Base-by-base conservation (phyloP, 1,284 basidiomycete genomes). In the Puccinia polysora region DNA sequence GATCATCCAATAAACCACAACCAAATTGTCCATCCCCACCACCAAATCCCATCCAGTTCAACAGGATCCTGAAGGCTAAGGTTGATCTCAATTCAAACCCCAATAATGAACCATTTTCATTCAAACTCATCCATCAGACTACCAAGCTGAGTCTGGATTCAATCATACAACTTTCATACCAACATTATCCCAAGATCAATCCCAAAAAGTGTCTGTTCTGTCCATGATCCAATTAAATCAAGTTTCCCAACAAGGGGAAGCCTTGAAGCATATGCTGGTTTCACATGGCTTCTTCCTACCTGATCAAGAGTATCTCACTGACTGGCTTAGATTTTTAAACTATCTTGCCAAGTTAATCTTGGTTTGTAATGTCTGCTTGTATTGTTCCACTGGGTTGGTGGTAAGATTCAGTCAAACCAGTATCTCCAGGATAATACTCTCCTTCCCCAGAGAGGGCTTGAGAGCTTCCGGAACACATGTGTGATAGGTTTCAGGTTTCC, bases 241-340 rank as follows among this genome's bases (percentile, higher is more conserved):
- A 30, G 1, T 63, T 63, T 28, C 20, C 59, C 45, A 28, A 45
- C 77, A 82, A 50, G 14, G 73, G 76, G 82, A 14, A 84, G 85
- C 10, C 76, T 78, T 56, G 43, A 82, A 84, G 0, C 96, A 98
- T 83, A 98, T 99, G 96, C 86, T 88, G 36, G 80, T 81, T 52
- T 81, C 81, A 0, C 96, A 98, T 81, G 92, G 92, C 30, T 98
- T 98, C 84, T 97, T 96, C 83, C 84, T 99, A 73, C 96, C 96
- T 53, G 95, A 98, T 76, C 86, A 86, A 47, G 91, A 97, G 53
- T 95, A 90, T 80, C 86, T 98, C 74, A 82, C 89, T 75, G 91
- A 98, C 80, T 80, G 89, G 34, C 76, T 85, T 0, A 96, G 95
- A 2, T 85, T 99, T 36, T 82, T 97, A 70, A 82, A 83, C 1